Percentiles rank a stretch among this genome's conserved stretches.
Conservation (phyloP, 129 eudicot species). For the Flaveria bidentis region DNA sequence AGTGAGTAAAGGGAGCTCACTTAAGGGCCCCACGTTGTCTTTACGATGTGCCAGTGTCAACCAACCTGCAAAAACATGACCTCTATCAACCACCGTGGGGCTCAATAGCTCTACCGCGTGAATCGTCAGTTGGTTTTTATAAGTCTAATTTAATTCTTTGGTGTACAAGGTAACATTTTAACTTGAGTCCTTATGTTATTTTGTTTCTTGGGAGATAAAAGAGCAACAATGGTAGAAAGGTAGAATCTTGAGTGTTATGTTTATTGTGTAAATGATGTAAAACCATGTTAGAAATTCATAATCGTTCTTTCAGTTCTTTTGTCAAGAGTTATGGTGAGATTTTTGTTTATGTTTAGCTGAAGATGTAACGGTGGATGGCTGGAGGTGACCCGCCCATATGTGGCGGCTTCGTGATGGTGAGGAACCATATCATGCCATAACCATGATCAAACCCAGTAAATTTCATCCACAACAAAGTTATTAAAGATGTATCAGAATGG, state of each 20-base stretch:
- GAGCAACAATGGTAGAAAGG: constrained; percentile 30
- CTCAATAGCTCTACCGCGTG: constrained; percentile 33
- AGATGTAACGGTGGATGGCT: neutral
- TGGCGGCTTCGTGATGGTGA: neutral
- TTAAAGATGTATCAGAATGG: too few relatives aligned
- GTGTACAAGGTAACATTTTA: constrained; percentile 37
- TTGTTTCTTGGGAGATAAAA: constrained; percentile 36
- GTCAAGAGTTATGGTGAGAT: neutral
- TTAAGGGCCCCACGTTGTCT: constrained; percentile 65
- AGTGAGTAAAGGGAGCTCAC: constrained; percentile 65
- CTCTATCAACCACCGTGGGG: constrained; percentile 38
- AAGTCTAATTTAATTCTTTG: constrained; percentile 50
- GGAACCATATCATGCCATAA: too few relatives aligned
- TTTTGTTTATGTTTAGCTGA: constrained; percentile 12
- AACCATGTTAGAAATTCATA: constrained; percentile 36
- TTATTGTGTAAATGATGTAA: constrained; percentile 43
- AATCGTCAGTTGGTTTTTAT: constrained; percentile 28
- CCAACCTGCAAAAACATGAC: constrained; percentile 50
- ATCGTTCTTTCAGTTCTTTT: constrained; percentile 6
- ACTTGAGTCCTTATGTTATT: constrained; percentile 26
- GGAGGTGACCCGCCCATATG: too few relatives aligned
- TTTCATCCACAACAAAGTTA: too few relatives aligned
- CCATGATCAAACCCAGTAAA: too few relatives aligned
- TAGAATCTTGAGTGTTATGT: constrained; percentile 28
- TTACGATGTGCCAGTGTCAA: constrained; percentile 64